Conservation (phyloP, 75 land plant species). For the Picea glauca region DNA sequence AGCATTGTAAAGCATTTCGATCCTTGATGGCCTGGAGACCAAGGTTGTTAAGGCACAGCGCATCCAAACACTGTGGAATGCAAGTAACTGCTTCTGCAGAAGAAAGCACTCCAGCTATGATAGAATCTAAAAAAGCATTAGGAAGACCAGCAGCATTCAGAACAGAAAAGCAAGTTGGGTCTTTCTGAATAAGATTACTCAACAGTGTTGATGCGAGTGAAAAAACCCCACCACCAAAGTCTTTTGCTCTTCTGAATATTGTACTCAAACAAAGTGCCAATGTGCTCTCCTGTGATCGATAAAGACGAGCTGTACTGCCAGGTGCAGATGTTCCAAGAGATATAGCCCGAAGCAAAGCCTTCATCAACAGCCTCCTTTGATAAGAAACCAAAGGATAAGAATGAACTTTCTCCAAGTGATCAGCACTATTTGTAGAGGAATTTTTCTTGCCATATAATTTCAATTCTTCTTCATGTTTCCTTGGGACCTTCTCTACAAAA, state of each 20-base stretch:
- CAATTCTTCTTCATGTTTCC: conserved; percentile 11
- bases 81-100: conserved; percentile 80
- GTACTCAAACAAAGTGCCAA: conserved; percentile 18
- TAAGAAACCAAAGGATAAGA: conserved; percentile 9
- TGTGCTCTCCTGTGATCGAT: conserved; percentile 20
- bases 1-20: conserved; percentile 67
- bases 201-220: conserved; percentile 22
- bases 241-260: conserved; percentile 18
- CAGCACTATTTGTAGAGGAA: conserved; percentile 19
- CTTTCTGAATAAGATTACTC: conserved; percentile 67
- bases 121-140: conserved; percentile 75
- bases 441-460: conserved; percentile 19
- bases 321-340: conserved; percentile 25
- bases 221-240: conserved; percentile 27
- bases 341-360: conserved; percentile 19
- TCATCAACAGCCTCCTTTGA: conserved; percentile 9
- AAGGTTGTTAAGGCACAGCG: conserved; percentile 70
- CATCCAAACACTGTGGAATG: conserved; percentile 83
- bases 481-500: conserved; percentile 23
- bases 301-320: conserved; percentile 13
- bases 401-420: conserved; percentile 2
- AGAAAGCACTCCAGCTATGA: conserved; percentile 69
- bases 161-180: conserved; percentile 82
- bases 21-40: conserved; percentile 87
- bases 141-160: conserved; percentile 83